A percentile compares a stretch with the other conserved stretches of the same genome.
phyloP scores from a whole-genome alignment of 2,329 filamentous ascomycete genomes.

The Zalaria obscura region DNA sequence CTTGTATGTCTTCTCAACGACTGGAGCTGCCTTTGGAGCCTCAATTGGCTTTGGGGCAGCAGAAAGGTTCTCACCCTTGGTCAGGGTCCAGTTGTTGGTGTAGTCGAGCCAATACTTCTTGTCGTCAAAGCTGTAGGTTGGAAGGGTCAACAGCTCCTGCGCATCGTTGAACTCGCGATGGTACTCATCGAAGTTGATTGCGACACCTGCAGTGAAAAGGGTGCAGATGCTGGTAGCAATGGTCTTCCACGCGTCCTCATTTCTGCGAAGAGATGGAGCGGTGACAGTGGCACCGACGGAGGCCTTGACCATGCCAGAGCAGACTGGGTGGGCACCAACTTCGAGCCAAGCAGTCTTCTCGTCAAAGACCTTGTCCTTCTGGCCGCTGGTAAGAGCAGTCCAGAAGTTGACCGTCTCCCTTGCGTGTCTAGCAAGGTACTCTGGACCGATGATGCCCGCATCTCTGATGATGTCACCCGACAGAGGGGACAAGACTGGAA shows the following conservation, averaged over 20 bases:
- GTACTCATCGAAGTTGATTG: conserved; percentile 58
- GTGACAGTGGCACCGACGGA: conserved; percentile 43
- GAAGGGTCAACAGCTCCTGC: conserved; percentile 48
- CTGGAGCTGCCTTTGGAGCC: conserved; percentile 16
- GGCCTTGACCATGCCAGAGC: conserved; percentile 52
- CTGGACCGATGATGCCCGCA: conserved; percentile 40
- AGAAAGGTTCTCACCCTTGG: conserved; percentile 46
- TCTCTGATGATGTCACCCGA: conserved; percentile 45
- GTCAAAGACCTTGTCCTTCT: conserved; percentile 44
- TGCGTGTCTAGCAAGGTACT: conserved; percentile 51
- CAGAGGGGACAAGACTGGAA: conserved; percentile 56
- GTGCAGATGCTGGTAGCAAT: conserved; percentile 42
- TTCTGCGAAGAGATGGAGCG: conserved; percentile 47
- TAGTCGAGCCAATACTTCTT: conserved; percentile 65
- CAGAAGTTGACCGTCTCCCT: conserved; percentile 58
- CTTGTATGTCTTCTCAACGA: conserved; percentile 35
- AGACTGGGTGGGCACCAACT: conserved; percentile 60
- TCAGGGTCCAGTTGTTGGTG: conserved; percentile 56
- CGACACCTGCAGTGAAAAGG: conserved; percentile 47
- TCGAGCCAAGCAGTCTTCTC: conserved; percentile 59
- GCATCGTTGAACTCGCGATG: conserved; percentile 46
- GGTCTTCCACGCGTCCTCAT: conserved; percentile 50
- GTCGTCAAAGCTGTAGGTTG: conserved; percentile 53
- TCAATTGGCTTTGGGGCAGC: conserved; percentile 24
- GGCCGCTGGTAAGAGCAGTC: conserved; percentile 44